A percentile compares a stretch with the other conserved stretches of the same genome.
phyloP scores from a whole-genome alignment of 768 basidiomycete species.

The Macrolepiota fuliginosa region DNA sequence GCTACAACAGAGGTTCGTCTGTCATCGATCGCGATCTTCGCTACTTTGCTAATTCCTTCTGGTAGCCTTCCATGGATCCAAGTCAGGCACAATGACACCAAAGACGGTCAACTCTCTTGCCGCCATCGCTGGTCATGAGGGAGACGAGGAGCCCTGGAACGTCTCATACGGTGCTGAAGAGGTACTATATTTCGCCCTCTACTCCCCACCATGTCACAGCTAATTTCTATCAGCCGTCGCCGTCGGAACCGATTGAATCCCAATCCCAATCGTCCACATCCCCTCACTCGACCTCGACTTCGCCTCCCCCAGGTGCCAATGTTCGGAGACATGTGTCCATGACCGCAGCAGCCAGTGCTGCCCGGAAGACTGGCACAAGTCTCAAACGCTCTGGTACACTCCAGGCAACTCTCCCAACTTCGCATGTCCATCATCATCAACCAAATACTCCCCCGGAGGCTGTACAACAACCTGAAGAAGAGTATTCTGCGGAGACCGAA shows the following conservation, averaged over 20 bases:
- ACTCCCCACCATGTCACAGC: constrained; percentile 14
- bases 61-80: constrained; percentile 34
- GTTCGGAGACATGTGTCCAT: constrained; percentile 82
- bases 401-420: constrained; percentile 42
- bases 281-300: constrained; percentile 57
- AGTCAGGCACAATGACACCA: constrained; percentile 62
- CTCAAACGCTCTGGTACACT: constrained; percentile 79
- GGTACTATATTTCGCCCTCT: constrained; percentile 34
- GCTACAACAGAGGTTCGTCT: constrained; percentile 66
- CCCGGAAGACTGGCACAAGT: constrained; percentile 45
- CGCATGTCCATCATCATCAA: constrained; percentile 33
- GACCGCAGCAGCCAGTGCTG: constrained; percentile 54
- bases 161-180: constrained; percentile 61
- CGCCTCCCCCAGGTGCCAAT: constrained; percentile 66
- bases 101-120: constrained; percentile 80
- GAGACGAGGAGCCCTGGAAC: constrained; percentile 89
- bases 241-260: constrained; percentile 26
- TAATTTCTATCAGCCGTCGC: constrained; percentile 36
- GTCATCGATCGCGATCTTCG: constrained; percentile 20
- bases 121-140: constrained; percentile 83
- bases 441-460: constrained; percentile 36
- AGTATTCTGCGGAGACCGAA: constrained; percentile 45
- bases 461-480: constrained; percentile 38
- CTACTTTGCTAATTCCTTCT: constrained; percentile 15
- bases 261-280: constrained; percentile 56